Evolutionary conservation across 768 basidiomycete species (phyloP).

Genomic region (Hydnum rufescens): DNA sequence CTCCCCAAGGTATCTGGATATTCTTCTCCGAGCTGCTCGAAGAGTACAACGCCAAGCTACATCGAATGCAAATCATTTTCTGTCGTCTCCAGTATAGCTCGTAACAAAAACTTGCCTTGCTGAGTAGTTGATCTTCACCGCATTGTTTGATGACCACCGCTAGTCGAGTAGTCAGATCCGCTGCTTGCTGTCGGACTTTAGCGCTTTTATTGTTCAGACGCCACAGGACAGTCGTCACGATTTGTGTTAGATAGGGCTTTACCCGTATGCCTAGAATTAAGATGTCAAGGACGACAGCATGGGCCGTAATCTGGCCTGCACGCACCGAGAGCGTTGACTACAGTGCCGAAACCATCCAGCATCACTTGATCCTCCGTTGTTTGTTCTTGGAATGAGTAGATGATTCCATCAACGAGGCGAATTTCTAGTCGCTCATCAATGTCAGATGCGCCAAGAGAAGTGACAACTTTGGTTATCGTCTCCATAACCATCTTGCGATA

Average conservation of each 20-base stretch:
- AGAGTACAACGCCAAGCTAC: constrained; percentile 74
- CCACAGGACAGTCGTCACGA: constrained; percentile 98
- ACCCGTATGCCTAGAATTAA: constrained; percentile 68
- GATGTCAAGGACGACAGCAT: not conserved
- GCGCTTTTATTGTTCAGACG: constrained; percentile 98
- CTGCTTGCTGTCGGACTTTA: constrained; percentile 96
- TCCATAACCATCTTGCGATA: constrained; percentile 99
- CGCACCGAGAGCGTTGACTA: constrained; percentile 74
- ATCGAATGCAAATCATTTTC: not conserved
- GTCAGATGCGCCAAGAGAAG: constrained; percentile 87
- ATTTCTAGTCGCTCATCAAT: constrained; percentile 92
- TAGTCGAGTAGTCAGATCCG: constrained; percentile 89
- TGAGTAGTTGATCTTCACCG: constrained; percentile 86
- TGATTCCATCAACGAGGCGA: constrained; percentile 90
- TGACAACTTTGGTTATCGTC: constrained; percentile 92
- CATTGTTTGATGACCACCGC: constrained; percentile 98
- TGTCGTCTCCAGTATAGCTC: not conserved
- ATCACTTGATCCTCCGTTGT: constrained; percentile 98
- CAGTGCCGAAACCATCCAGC: constrained; percentile 95
- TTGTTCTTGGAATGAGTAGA: constrained; percentile 99
- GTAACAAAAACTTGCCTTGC: constrained; percentile 28
- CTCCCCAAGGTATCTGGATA: constrained; percentile 93
- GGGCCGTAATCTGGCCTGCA: constrained; percentile 2
- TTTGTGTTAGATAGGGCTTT: constrained; percentile 96
- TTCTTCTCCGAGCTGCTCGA: constrained; percentile 97